Conservation (phyloP, 305 asterid species). For the Petunia hybrid region DNA sequence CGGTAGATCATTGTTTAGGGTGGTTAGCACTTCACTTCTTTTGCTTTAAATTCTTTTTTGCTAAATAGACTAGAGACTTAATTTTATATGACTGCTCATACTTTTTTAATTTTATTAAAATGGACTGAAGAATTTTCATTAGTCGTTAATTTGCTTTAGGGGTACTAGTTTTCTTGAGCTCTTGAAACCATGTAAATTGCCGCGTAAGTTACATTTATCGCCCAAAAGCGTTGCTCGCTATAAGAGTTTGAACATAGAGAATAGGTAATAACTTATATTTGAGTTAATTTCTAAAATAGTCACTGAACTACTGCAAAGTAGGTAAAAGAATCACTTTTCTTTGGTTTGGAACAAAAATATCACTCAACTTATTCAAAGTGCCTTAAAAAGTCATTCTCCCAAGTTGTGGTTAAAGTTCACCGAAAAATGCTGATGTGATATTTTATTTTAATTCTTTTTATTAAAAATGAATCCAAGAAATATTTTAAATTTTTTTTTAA, state of each 20-base stretch:
- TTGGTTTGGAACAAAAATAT: too few relatives aligned
- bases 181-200: not conserved
- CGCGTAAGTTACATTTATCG: not conserved
- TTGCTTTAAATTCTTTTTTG: not conserved
- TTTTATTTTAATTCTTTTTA: too few relatives aligned
- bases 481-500: too few relatives aligned
- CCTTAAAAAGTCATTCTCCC: too few relatives aligned
- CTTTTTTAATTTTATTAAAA: not conserved
- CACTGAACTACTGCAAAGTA: too few relatives aligned
- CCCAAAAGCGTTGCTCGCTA: not conserved
- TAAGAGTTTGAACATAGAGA: not conserved
- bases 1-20: not conserved
- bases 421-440: too few relatives aligned
- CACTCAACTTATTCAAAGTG: too few relatives aligned
- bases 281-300: too few relatives aligned
- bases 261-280: too few relatives aligned
- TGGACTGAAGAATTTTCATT: not conserved
- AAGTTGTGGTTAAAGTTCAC: too few relatives aligned
- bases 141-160: not conserved
- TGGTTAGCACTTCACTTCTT: not conserved
- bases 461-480: too few relatives aligned
- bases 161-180: not conserved
- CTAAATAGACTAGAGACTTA: not conserved
- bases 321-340: too few relatives aligned
- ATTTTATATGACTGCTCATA: not conserved